Evolutionary conservation across 768 basidiomycete species (phyloP).

Genomic region (Mycena floridula): DNA sequence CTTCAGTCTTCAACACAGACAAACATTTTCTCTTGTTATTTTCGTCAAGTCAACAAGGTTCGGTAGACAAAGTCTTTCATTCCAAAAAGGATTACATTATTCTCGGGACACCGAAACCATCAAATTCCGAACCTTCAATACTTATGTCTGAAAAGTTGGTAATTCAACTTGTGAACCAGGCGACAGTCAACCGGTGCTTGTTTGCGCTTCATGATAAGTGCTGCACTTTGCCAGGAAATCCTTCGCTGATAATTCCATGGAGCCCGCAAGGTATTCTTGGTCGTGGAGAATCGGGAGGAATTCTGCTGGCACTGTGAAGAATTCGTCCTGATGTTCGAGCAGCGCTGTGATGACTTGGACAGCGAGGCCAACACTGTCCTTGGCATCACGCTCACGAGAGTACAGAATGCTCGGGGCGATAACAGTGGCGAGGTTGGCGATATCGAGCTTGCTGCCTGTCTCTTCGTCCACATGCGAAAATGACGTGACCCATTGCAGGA

Average conservation of each 20-base stretch:
- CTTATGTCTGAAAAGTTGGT: no score
- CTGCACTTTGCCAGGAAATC: slow-evolving; percentile 96
- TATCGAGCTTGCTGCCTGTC: slow-evolving; percentile 98
- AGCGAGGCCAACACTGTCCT: slow-evolving; percentile 89
- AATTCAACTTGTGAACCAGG: no score
- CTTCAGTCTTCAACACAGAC: no score
- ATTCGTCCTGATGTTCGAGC: slow-evolving; percentile 91
- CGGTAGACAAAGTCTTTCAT: no score
- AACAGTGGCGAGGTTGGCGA: slow-evolving; percentile 92
- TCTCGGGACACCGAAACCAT: no score
- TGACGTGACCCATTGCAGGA: slow-evolving; percentile 98
- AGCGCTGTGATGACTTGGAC: slow-evolving; percentile 82
- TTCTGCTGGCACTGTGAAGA: slow-evolving; percentile 91
- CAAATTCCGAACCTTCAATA: no score
- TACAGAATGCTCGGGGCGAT: slow-evolving; percentile 98
- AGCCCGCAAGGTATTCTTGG: slow-evolving; percentile 86
- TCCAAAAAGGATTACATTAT: no score
- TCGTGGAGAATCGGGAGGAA: slow-evolving; percentile 82
- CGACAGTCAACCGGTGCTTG: slow-evolving; percentile 48
- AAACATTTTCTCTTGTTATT: no score
- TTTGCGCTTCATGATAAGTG: slow-evolving; percentile 75
- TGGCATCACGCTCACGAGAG: slow-evolving; percentile 76
- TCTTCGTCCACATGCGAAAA: slow-evolving; percentile 98
- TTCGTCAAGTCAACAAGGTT: no score
- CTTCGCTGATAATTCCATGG: slow-evolving; percentile 85